Base-by-base conservation (phyloP, 108 stramenopile genomes). In the Seminavis robusta region DNA sequence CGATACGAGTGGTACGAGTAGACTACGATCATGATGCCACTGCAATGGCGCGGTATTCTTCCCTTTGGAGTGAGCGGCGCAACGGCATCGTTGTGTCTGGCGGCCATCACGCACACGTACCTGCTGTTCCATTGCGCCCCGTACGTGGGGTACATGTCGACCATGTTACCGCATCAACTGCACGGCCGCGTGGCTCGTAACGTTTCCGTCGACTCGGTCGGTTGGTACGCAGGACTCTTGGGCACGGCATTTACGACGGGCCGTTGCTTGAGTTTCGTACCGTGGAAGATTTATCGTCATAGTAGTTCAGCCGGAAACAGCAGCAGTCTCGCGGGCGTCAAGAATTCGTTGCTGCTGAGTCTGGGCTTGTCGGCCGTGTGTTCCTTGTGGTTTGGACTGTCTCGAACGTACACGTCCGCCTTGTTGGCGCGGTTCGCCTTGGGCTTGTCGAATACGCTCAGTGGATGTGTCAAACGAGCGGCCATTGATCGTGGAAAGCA, bases 61-160 rank as follows among this genome's bases (percentile, higher is more conserved):
- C n/a, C n/a, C n/a, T n/a, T n/a, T n/a, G n/a, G n/a, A n/a, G n/a
- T n/a, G n/a, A n/a, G n/a, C n/a, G n/a, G n/a, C n/a, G n/a, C n/a
- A n/a, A n/a, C n/a, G n/a, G n/a, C n/a, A 36, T 52, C 51, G 51
- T 16, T 52, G 51, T 33, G 33, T n/a, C 51, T 52, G 33, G 68
- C 74, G 31, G 40, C 33, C 15, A 52, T 58, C 56, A 57, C 67
- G 20, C 56, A 72, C 32, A 25, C 67, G 13, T 77, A 69, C 50
- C 60, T 52, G 2, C 33, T 52, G 17, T 52, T 52, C 36, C 28
- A 31, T 16, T 52, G 28, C 32, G 33, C 25, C 19, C 51, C 51
- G 21, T 52, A 52, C 32, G 33, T 31, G 51, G 51, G 51, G 19
- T 52, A 52, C 33, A 52, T 52, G 51, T 32, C 32, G 8, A n/a